Evolutionary conservation across 2,329 filamentous ascomycete species (phyloP).

Genomic region (Magnaporthiopsis incrustans): DNA sequence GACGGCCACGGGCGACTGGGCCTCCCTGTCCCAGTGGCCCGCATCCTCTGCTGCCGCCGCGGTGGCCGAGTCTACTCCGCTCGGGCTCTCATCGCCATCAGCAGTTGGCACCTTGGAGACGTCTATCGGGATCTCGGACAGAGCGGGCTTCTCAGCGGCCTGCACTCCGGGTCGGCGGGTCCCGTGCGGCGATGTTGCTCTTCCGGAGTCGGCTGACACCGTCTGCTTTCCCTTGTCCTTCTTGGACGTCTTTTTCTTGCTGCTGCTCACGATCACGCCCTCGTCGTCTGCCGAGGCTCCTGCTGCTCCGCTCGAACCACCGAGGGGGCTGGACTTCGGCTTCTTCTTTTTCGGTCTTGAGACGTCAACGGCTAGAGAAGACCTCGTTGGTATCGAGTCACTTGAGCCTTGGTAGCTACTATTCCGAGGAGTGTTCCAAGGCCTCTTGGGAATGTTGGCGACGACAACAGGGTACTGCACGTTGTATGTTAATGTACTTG

Average conservation of each 20-base stretch:
- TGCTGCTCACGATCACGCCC: conserved; percentile 1
- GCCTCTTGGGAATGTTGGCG: conserved; percentile 39
- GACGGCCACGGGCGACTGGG: conserved; percentile 4
- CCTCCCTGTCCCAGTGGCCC: conserved; percentile 11
- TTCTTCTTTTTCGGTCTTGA: background rate
- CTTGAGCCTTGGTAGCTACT: background rate
- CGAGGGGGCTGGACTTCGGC: background rate
- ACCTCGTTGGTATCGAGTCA: background rate
- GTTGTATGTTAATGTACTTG: background rate
- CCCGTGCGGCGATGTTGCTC: conserved; percentile 7
- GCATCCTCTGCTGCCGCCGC: conserved; percentile 14
- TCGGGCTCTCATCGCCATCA: conserved; percentile 9
- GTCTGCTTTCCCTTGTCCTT: conserved; percentile 15
- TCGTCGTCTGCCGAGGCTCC: background rate
- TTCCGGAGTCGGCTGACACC: conserved; percentile 4
- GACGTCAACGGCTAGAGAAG: background rate
- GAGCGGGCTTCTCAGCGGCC: conserved; percentile 7
- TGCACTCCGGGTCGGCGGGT: conserved; percentile 3
- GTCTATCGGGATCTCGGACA: conserved; percentile 6
- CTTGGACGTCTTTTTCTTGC: conserved; percentile 10
- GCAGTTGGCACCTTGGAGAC: conserved; percentile 10
- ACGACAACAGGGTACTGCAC: conserved; percentile 89
- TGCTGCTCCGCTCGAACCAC: background rate
- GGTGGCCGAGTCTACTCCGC: background rate
- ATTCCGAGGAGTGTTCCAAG: conserved; percentile 9